A percentile compares a stretch with the other conserved stretches of the same genome.
Evolutionary conservation across 768 basidiomycete genomes (phyloP).

Genomic region (Imleria badia): DNA sequence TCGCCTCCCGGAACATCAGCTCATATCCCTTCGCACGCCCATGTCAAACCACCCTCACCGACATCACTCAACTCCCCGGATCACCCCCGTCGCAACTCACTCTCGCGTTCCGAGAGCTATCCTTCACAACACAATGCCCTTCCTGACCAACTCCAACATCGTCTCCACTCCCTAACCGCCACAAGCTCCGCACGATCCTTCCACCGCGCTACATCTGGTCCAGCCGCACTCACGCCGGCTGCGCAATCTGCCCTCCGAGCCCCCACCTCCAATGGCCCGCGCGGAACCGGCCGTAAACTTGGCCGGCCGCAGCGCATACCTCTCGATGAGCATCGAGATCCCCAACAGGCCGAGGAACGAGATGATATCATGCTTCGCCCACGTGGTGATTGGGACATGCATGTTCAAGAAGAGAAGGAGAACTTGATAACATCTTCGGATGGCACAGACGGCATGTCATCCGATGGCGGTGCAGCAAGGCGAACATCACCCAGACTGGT

Average conservation of each 20-base stretch:
- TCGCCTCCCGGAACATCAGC: conserved; percentile 22
- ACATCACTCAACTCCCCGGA: conserved; percentile 39
- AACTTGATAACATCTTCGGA: conserved; percentile 33
- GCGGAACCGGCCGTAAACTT: conserved; percentile 35
- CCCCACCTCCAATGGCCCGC: conserved; percentile 33
- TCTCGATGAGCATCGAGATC: conserved; percentile 36
- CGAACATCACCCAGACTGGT: conserved; percentile 29
- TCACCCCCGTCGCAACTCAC: conserved; percentile 45
- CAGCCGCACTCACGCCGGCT: conserved; percentile 38
- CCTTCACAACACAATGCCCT: conserved; percentile 39
- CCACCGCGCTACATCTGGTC: conserved; percentile 65
- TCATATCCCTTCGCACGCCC: conserved; percentile 18
- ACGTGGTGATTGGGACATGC: conserved; percentile 31
- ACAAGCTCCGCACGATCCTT: conserved; percentile 48
- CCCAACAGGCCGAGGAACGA: conserved; percentile 31
- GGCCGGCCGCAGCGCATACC: conserved; percentile 38
- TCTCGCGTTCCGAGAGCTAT: conserved; percentile 69
- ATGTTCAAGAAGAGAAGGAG: conserved; percentile 42
- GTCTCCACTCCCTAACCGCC: conserved; percentile 24
- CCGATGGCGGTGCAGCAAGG: conserved; percentile 21
- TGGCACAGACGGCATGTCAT: conserved; percentile 23
- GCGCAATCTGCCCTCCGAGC: conserved; percentile 29
- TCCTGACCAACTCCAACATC: conserved; percentile 31
- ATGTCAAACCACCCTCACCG: conserved; percentile 33
- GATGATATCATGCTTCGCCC: conserved; percentile 32